Percentiles rank a stretch among this genome's conserved stretches.
These are phyloP conservation scores for Aspergillus sparsus DNA, from an alignment of 495 filamentous ascomycete species.

Conservation along the genomic window DNA sequence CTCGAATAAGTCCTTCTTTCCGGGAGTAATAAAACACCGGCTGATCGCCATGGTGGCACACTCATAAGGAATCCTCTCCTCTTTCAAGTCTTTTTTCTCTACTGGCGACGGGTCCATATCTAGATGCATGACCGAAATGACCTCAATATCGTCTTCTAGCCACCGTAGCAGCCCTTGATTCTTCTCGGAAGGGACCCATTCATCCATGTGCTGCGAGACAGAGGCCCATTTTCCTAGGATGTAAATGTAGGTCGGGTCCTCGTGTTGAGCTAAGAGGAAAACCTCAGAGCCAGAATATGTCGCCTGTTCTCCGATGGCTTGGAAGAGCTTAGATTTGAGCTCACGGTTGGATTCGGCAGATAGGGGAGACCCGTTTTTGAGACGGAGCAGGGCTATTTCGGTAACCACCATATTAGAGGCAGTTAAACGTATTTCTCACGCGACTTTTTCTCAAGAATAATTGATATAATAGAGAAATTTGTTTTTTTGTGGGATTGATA, in stretches of 20 bases:
- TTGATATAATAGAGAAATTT: too few relatives aligned
- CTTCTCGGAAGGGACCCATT: slow-evolving; percentile 46
- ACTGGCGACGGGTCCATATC: slow-evolving; percentile 28
- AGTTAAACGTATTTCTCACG: too few relatives aligned
- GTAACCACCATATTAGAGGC: slow-evolving; percentile 49
- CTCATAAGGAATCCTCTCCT: slow-evolving; percentile 30
- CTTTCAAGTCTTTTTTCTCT: not conserved
- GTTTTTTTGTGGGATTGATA: too few relatives aligned
- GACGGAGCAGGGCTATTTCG: slow-evolving; percentile 52
- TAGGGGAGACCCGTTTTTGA: slow-evolving; percentile 20
- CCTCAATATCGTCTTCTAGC: slow-evolving; percentile 43
- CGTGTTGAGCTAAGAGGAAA: slow-evolving; percentile 45
- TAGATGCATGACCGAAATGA: slow-evolving; percentile 43
- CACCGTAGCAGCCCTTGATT: slow-evolving; percentile 46
- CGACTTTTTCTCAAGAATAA: too few relatives aligned
- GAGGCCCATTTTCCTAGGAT: slow-evolving; percentile 55
- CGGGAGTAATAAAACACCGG: slow-evolving; percentile 43
- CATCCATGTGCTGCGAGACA: slow-evolving; percentile 40
- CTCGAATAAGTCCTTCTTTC: slow-evolving; percentile 43
- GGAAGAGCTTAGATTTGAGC: slow-evolving; percentile 22
- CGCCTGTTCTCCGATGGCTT: slow-evolving; percentile 38
- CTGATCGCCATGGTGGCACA: slow-evolving; percentile 47
- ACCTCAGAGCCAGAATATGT: slow-evolving; percentile 36
- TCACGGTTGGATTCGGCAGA: slow-evolving; percentile 18
- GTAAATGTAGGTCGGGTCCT: slow-evolving; percentile 49